Evolutionary conservation across 2,329 filamentous ascomycete species (phyloP), one percentile per base, ranked within the genome.

Genomic region (Paraconiothyrium sp.): DNA sequence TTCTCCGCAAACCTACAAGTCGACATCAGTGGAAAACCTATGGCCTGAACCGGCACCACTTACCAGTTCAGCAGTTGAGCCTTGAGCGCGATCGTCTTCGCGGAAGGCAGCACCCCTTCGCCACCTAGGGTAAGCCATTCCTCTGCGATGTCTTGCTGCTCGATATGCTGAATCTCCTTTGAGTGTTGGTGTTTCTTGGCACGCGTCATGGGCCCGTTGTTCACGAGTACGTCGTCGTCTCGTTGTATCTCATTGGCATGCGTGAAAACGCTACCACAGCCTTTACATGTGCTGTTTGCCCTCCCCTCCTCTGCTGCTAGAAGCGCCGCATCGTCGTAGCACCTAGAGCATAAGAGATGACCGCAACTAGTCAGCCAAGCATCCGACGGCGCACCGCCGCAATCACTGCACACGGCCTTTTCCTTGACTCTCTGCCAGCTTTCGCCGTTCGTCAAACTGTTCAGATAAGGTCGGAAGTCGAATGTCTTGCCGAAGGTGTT

Each of bases 261-360:
- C 0, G 24, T 62, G 54, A 75, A 79, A 0, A 57, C 63, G 0
- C 60, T 48, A 13, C 78, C 76, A 48, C 81, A 83, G 6, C 70
- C 65, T 9, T 64, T 61, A 66, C 81, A 83, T 0, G 59, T 58
- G 5, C 47, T 13, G 1, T 57, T n/a, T 1, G 54, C n/a, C 3
- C 50, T 52, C 0, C 52, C 66, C 3, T 60, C 20, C 39, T 73
- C 63, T 37, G 72, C 74, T 20, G 76, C 75, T 3, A 71, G 54
- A 0, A 75, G n/a, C 48, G 70, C 63, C 46, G 79, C 60, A 2
- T 70, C 65, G 2, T 69, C 56, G 8, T 86, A 74, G 65, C 87
- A 89, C 0, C 75, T 70, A 1, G 71, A 14, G 72, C 88, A 90
- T 64, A 86, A 86, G 5, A 88, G 72, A 62, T 90, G 87, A 16